Conservation (phyloP, 768 basidiomycete species). For the Suillus ampliporus region DNA sequence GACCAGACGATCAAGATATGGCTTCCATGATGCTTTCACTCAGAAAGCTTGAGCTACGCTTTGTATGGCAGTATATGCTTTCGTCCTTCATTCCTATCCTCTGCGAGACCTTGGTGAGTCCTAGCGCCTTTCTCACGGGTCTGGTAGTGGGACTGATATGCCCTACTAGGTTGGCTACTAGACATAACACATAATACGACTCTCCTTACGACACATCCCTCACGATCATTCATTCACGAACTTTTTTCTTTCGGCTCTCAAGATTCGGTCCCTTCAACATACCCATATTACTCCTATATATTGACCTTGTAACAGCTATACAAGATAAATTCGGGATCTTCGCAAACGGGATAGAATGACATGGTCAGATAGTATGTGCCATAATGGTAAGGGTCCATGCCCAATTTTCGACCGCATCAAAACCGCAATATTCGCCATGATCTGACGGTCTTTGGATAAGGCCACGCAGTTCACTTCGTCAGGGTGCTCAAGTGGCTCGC, state of each 20-base stretch:
- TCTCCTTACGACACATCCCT: slow-evolving; percentile 34
- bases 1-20: slow-evolving; percentile 73
- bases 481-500: too few relatives aligned
- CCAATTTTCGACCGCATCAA: neutral
- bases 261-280: slow-evolving; percentile 27
- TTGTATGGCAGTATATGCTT: slow-evolving; percentile 17
- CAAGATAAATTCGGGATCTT: slow-evolving; percentile 8
- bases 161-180: slow-evolving; percentile 1
- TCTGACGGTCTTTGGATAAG: neutral
- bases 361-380: neutral
- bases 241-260: slow-evolving; percentile 24
- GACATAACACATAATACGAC: slow-evolving; percentile 7
- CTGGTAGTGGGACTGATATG: slow-evolving; percentile 18
- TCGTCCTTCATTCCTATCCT: slow-evolving; percentile 16
- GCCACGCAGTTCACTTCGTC: neutral
- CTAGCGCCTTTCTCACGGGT: neutral
- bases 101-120: slow-evolving; percentile 23
- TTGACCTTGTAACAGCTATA: slow-evolving; percentile 20
- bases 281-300: slow-evolving; percentile 41
- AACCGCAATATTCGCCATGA: neutral
- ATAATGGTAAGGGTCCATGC: neutral
- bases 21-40: slow-evolving; percentile 50
- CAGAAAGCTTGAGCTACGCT: slow-evolving; percentile 9
- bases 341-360: neutral
- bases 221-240: slow-evolving; percentile 38